Conservation (phyloP, 371 early-diverging fungal genomes). For the Mortierella sp. region DNA sequence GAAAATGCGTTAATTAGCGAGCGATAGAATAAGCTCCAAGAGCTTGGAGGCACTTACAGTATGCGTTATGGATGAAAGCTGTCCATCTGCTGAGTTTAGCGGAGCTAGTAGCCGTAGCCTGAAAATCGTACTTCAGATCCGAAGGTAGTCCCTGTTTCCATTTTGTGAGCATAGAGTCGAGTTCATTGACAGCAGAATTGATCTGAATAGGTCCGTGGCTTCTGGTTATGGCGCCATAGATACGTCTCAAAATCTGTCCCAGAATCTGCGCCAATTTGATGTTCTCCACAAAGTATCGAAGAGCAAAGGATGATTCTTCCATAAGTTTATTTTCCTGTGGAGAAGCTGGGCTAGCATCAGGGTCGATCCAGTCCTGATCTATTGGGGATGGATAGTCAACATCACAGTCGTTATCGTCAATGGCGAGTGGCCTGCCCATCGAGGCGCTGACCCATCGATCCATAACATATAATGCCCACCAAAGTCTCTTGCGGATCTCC, state of each 20-base stretch:
- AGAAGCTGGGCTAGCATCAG: conserved; percentile 18
- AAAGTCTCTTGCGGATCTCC: conserved; percentile 73
- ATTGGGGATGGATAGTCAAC: conserved; percentile 30
- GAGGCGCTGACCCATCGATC: conserved; percentile 64
- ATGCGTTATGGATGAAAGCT: conserved; percentile 37
- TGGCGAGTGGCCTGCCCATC: conserved; percentile 54
- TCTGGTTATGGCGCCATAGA: conserved; percentile 43
- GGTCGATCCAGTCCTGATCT: conserved; percentile 50
- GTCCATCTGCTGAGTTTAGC: conserved; percentile 32
- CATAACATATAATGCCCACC: conserved; percentile 71
- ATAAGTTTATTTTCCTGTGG: conserved; percentile 22
- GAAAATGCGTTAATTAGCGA: background rate
- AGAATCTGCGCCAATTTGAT: conserved; percentile 48
- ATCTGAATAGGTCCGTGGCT: conserved; percentile 38
- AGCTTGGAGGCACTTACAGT: conserved; percentile 27
- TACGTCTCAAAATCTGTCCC: conserved; percentile 40
- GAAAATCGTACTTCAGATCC: conserved; percentile 39
- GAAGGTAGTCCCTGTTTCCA: conserved; percentile 41
- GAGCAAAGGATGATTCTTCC: conserved; percentile 24
- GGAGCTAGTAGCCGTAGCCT: conserved; percentile 1
- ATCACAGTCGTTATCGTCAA: conserved; percentile 54
- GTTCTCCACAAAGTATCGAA: conserved; percentile 43
- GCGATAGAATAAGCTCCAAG: background rate
- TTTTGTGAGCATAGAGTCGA: conserved; percentile 52
- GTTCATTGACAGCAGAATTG: conserved; percentile 43